Conservation (phyloP, 2,329 filamentous ascomycete species). For the Karstenula rhodostoma region DNA sequence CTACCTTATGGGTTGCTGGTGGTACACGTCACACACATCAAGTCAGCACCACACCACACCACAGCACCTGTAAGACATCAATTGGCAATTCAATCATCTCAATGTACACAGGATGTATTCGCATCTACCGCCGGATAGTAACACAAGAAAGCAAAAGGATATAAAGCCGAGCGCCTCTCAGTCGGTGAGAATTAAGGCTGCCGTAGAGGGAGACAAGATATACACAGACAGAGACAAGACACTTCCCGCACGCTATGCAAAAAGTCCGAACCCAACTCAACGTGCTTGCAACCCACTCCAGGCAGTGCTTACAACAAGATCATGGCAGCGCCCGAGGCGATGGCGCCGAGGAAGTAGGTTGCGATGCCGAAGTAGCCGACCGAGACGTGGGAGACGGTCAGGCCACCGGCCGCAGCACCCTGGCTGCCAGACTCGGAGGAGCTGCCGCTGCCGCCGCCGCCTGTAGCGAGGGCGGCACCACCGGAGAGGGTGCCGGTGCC, state of each 20-base stretch:
- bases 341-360: slow-evolving; percentile 59
- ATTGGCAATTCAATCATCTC: not conserved
- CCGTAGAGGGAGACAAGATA: not conserved
- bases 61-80: not conserved
- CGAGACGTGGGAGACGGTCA: slow-evolving; percentile 56
- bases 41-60: too few species aligned
- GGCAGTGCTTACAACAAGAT: slow-evolving; percentile 58
- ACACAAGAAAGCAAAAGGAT: not conserved
- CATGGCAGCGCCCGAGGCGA: slow-evolving; percentile 63
- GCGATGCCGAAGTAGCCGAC: slow-evolving; percentile 58
- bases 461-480: slow-evolving; percentile 31
- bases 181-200: not conserved
- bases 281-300: not conserved
- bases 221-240: slow-evolving; percentile 3
- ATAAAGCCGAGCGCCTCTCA: slow-evolving; percentile 7
- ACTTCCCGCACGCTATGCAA: slow-evolving; percentile 13
- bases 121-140: not conserved
- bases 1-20: too few species aligned
- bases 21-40: too few species aligned
- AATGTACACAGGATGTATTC: not conserved
- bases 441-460: slow-evolving; percentile 25
- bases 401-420: slow-evolving; percentile 50
- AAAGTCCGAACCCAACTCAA: not conserved
- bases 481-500: slow-evolving; percentile 65
- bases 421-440: slow-evolving; percentile 25